Percentiles rank a stretch among this genome's conserved stretches.
Evolutionary conservation across 202 grass and related monocot genomes (phyloP).

Genomic region (Eragrostis tef): DNA sequence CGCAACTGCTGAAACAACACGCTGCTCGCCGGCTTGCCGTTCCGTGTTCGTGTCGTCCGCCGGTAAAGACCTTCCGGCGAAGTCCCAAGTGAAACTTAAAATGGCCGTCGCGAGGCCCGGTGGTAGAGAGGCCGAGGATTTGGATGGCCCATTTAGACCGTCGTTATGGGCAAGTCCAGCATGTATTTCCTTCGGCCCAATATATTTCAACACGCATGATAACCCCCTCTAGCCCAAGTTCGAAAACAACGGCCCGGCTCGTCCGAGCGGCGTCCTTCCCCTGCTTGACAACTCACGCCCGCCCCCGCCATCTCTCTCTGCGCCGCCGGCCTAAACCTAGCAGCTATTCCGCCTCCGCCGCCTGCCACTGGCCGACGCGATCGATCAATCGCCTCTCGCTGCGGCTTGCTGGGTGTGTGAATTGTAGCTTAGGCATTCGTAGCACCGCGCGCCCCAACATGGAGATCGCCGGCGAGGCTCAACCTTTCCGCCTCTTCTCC

Average conservation of each 20-base stretch:
- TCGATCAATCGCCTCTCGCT: neutral
- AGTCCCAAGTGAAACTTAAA: too few relatives aligned
- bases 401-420: neutral
- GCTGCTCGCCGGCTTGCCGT: neutral
- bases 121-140: neutral
- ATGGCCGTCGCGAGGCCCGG: too few relatives aligned
- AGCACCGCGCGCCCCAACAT: neutral
- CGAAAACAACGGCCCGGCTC: neutral
- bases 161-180: neutral
- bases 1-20: neutral
- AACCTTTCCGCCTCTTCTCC: slow-evolving; percentile 76
- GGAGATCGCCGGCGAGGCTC: slow-evolving; percentile 49
- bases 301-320: neutral
- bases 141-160: neutral
- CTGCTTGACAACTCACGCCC: neutral
- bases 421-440: neutral
- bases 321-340: slow-evolving; percentile 45
- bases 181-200: neutral
- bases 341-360: neutral
- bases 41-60: neutral
- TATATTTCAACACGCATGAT: neutral
- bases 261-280: neutral
- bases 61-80: neutral
- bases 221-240: neutral
- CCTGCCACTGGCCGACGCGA: neutral